A percentile compares a stretch with the other conserved stretches of the same genome.
phyloP scores from a whole-genome alignment of 805 yeast species.

The Kuraishia capsulata region DNA sequence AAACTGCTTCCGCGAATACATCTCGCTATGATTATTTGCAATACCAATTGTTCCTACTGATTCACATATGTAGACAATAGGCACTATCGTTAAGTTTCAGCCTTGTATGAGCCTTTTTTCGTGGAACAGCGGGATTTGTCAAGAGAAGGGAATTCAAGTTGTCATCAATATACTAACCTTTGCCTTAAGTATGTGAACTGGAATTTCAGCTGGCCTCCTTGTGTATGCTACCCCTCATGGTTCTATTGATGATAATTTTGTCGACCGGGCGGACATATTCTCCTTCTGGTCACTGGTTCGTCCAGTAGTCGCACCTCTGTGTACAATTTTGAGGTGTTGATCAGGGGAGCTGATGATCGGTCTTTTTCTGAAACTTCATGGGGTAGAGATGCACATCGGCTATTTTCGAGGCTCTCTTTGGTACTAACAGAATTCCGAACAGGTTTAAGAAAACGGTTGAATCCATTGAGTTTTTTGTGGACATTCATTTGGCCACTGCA shows the following conservation, averaged over 20 bases:
- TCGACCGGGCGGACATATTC: conserved; percentile 49
- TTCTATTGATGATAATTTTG: conserved; percentile 7
- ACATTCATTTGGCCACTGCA: too few species aligned
- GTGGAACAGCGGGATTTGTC: too few species aligned
- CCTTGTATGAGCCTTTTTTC: conserved; percentile 62
- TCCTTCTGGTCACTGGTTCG: conserved; percentile 21
- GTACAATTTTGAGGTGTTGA: conserved; percentile 33
- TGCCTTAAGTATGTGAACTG: too few species aligned
- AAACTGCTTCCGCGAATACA: neutral
- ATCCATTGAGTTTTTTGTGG: too few species aligned
- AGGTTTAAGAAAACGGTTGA: too few species aligned
- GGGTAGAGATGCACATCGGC: too few species aligned
- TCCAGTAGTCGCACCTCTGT: conserved; percentile 41
- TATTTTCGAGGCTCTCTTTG: too few species aligned
- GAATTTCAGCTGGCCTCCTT: too few species aligned
- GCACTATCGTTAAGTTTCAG: conserved; percentile 51
- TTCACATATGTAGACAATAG: conserved; percentile 42
- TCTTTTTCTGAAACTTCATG: neutral
- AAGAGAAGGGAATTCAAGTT: too few species aligned
- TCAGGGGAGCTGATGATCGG: neutral
- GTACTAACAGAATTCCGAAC: too few species aligned
- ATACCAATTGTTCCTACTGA: conserved; percentile 58
- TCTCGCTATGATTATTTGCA: conserved; percentile 39
- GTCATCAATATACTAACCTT: too few species aligned
- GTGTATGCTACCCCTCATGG: too few species aligned